Evolutionary conservation across 345 rosid species (phyloP).

Genomic region (Linum trigynum): DNA sequence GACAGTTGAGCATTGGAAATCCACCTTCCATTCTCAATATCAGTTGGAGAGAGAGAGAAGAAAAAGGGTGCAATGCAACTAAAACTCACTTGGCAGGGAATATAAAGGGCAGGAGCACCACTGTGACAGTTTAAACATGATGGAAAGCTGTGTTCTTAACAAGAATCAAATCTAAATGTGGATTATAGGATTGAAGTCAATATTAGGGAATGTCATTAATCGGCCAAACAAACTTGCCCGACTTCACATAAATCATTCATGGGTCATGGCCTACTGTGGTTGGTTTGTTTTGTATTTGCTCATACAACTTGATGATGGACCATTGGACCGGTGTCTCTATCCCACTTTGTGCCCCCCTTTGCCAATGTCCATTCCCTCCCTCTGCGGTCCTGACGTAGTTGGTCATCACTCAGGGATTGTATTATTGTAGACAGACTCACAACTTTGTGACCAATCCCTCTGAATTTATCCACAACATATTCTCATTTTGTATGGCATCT

Average conservation of each 20-base stretch:
- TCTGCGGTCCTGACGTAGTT: too few relatives aligned
- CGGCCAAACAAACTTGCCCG: not conserved
- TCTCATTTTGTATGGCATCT: too few relatives aligned
- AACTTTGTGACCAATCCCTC: too few relatives aligned
- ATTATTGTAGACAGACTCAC: too few relatives aligned
- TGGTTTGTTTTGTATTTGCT: not conserved
- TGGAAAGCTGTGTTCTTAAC: too few relatives aligned
- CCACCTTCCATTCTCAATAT: conserved; percentile 46
- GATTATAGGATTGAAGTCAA: too few relatives aligned
- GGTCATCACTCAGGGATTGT: too few relatives aligned
- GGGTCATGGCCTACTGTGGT: not conserved
- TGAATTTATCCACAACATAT: too few relatives aligned
- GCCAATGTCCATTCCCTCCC: too few relatives aligned
- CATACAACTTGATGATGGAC: not conserved
- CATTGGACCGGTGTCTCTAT: not conserved
- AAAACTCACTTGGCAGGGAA: not conserved
- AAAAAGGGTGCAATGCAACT: not conserved
- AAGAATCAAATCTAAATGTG: too few relatives aligned
- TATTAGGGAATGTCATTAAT: not conserved
- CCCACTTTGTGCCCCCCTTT: too few relatives aligned
- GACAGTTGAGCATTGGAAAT: conserved; percentile 55
- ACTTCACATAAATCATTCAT: not conserved
- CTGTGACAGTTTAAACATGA: too few relatives aligned
- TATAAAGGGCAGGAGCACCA: not conserved
- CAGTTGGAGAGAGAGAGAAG: conserved; percentile 5